A percentile compares a stretch with the other conserved stretches of the same genome.
These are phyloP conservation scores for Cylindricascospora bacillispora DNA, from an alignment of 1,139 yeast species.

Conservation along the genomic window DNA sequence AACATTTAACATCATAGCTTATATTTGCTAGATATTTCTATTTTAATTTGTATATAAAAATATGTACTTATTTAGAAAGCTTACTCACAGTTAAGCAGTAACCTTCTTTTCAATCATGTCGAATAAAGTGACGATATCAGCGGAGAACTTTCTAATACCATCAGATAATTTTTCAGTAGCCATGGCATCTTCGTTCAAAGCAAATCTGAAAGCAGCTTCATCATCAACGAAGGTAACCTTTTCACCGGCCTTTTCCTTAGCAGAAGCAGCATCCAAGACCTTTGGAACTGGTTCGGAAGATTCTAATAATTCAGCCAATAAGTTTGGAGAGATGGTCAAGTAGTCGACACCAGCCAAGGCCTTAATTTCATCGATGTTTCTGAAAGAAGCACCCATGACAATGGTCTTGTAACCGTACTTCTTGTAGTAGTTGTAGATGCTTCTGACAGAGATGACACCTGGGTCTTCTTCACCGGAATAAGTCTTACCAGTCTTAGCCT, in stretches of 20 bases:
- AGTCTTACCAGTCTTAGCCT: conserved; percentile 79
- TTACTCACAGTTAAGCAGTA: conserved; percentile 2
- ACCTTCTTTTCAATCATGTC: conserved; percentile 62
- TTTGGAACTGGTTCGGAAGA: conserved; percentile 68
- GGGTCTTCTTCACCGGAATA: conserved; percentile 77
- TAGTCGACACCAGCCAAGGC: conserved; percentile 95
- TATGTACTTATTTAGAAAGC: background rate
- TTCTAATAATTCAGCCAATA: conserved; percentile 77
- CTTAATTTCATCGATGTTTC: conserved; percentile 90
- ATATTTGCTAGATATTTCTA: too few species aligned
- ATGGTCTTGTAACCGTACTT: conserved; percentile 89
- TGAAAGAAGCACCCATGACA: conserved; percentile 99
- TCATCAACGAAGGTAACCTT: conserved; percentile 73
- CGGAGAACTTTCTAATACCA: conserved; percentile 94
- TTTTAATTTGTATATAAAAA: too few species aligned
- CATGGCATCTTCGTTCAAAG: conserved; percentile 92
- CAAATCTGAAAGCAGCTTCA: conserved; percentile 82
- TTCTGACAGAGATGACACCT: conserved; percentile 82
- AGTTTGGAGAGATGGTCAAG: conserved; percentile 85
- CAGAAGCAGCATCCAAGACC: conserved; percentile 50
- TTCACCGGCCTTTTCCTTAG: conserved; percentile 39
- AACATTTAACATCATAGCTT: too few species aligned
- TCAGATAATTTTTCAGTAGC: conserved; percentile 94
- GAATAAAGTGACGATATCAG: conserved; percentile 77
- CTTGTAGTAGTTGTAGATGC: conserved; percentile 93